Conservation (phyloP, 257 asterid genomes). For the Rubia yunnanensis region DNA sequence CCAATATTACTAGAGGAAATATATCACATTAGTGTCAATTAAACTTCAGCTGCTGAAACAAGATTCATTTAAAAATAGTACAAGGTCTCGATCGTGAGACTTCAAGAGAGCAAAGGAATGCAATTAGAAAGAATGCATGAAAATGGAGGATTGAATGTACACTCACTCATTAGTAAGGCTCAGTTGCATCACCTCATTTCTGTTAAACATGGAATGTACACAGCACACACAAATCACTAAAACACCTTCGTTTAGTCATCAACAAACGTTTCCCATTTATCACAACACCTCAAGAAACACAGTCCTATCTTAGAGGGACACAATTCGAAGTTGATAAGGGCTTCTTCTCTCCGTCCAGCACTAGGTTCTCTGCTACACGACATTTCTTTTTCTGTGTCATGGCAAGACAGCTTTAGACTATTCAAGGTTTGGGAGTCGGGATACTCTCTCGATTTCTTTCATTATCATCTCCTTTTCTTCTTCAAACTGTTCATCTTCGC, state of each 20-base stretch:
- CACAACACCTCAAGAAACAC: neutral
- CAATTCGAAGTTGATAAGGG: neutral
- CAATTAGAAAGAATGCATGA: too few relatives aligned
- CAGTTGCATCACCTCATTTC: neutral
- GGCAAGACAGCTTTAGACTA: conserved; percentile 8
- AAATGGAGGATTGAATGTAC: neutral
- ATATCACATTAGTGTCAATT: too few relatives aligned
- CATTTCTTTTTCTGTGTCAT: neutral
- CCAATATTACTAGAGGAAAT: too few relatives aligned
- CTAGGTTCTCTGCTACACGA: neutral
- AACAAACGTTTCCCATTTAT: neutral
- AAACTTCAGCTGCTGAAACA: too few relatives aligned
- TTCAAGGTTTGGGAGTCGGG: conserved; percentile 48
- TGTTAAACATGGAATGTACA: conserved; percentile 2
- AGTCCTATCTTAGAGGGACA: neutral
- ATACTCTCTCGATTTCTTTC: conserved; percentile 77
- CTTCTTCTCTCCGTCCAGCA: neutral
- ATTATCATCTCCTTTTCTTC: conserved; percentile 84
- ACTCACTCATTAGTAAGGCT: neutral
- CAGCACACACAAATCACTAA: neutral
- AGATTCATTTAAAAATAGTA: too few relatives aligned
- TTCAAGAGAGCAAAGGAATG: too few relatives aligned
- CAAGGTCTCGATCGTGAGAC: too few relatives aligned
- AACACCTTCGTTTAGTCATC: neutral
- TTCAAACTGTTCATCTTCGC: conserved; percentile 89